Conservation (phyloP, 805 yeast genomes). For the Kazachstania kunashirensis region DNA sequence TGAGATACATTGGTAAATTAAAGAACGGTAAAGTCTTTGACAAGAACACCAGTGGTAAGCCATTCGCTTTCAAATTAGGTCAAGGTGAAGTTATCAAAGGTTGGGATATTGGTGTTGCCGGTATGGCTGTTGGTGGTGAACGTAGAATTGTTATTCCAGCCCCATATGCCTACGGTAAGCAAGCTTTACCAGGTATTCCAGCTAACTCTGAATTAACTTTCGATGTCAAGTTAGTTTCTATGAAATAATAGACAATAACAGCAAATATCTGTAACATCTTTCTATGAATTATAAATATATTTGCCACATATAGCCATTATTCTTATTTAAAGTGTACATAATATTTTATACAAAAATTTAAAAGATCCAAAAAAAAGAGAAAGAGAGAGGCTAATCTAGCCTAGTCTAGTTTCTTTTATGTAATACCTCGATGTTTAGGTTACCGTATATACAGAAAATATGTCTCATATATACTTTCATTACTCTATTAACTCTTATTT, state of each 20-base stretch:
- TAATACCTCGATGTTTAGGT: too few species aligned
- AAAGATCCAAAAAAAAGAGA: neutral
- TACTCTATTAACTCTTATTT: too few species aligned
- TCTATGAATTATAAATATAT: too few species aligned
- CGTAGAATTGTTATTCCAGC: slow-evolving; percentile 96
- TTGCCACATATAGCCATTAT: slow-evolving; percentile 1
- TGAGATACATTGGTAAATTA: slow-evolving; percentile 95
- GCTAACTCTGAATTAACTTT: slow-evolving; percentile 94
- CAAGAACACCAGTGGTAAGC: slow-evolving; percentile 95
- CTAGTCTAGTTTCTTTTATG: too few species aligned
- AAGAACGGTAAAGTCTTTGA: slow-evolving; percentile 94
- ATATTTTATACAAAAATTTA: neutral
- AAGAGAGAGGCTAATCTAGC: neutral
- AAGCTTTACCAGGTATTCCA: slow-evolving; percentile 93
- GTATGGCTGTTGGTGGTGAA: slow-evolving; percentile 98
- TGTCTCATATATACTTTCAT: too few species aligned
- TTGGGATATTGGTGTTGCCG: slow-evolving; percentile 97
- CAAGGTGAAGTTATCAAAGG: slow-evolving; percentile 98
- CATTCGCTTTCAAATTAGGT: slow-evolving; percentile 84
- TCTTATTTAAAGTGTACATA: neutral
- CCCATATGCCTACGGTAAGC: slow-evolving; percentile 91
- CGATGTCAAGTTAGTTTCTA: slow-evolving; percentile 85
- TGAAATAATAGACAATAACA: slow-evolving; percentile 45
- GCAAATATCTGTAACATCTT: neutral
- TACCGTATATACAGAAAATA: too few species aligned